These are phyloP conservation scores for Neocatenulostroma microsporum DNA, from an alignment of 2,329 filamentous ascomycete species.

Conservation along the genomic window DNA sequence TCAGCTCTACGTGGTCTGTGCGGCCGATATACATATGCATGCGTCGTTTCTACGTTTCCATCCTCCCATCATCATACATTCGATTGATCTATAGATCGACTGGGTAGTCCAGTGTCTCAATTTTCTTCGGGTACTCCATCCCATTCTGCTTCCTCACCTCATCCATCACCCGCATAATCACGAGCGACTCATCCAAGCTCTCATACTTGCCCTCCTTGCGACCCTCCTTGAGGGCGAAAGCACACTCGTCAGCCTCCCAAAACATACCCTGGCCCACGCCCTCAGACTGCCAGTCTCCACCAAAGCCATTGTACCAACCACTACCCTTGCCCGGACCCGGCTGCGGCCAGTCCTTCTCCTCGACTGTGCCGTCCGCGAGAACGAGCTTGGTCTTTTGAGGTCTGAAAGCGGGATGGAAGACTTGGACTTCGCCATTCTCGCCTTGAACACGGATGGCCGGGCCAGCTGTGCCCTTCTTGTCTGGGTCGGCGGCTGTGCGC, in stretches of 20 bases:
- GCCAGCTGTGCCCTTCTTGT: constrained; percentile 51
- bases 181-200: constrained; percentile 67
- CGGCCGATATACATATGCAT: too few species aligned
- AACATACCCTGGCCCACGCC: constrained; percentile 74
- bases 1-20: too few species aligned
- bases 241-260: constrained; percentile 77
- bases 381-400: constrained; percentile 44
- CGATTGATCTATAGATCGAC: constrained; percentile 36
- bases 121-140: constrained; percentile 56
- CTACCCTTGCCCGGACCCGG: constrained; percentile 42
- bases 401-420: constrained; percentile 62
- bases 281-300: constrained; percentile 39
- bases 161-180: constrained; percentile 78
- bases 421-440: constrained; percentile 71
- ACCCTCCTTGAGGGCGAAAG: constrained; percentile 66
- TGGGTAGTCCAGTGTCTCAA: constrained; percentile 54
- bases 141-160: constrained; percentile 57
- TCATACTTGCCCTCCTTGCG: constrained; percentile 65
- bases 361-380: constrained; percentile 38
- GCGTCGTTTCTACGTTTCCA: too few species aligned
- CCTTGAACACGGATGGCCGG: constrained; percentile 75
- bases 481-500: constrained; percentile 55
- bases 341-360: constrained; percentile 40
- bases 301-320: constrained; percentile 43
- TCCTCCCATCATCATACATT: too few species aligned